phyloP scores from a whole-genome alignment of 352 stramenopile genomes.

The Phytophthora palmivora region DNA sequence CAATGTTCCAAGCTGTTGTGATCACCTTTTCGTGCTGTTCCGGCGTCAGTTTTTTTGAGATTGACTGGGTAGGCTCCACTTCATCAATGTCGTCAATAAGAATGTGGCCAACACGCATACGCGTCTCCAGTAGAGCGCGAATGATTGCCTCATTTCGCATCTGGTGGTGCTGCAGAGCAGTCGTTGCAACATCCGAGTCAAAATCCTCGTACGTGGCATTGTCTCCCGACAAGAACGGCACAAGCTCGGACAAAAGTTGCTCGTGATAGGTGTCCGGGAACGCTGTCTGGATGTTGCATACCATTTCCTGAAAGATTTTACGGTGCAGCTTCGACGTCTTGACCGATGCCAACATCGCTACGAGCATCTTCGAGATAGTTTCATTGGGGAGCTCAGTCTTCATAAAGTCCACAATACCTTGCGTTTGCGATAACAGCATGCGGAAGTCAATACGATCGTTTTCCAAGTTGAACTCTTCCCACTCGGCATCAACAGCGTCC shows the following conservation, averaged over 20 bases:
- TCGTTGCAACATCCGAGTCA: constrained; percentile 64
- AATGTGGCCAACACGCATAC: constrained; percentile 87
- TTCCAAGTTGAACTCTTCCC: constrained; percentile 87
- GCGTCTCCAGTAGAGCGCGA: constrained; percentile 76
- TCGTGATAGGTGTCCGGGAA: constrained; percentile 75
- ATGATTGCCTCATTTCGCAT: constrained; percentile 85
- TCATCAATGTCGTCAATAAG: constrained; percentile 86
- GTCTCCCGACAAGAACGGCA: constrained; percentile 84
- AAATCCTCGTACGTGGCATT: constrained; percentile 81
- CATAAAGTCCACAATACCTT: constrained; percentile 70
- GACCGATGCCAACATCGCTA: constrained; percentile 83
- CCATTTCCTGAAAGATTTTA: constrained; percentile 91
- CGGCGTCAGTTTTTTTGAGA: constrained; percentile 63
- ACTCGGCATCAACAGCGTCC: constrained; percentile 78
- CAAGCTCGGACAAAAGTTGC: constrained; percentile 63
- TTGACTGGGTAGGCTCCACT: constrained; percentile 63
- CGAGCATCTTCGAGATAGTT: constrained; percentile 86
- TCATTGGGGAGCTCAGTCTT: constrained; percentile 71
- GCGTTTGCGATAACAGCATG: constrained; percentile 73
- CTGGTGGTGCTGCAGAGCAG: constrained; percentile 77
- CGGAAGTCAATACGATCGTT: constrained; percentile 89
- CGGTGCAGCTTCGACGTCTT: constrained; percentile 88
- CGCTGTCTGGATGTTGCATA: constrained; percentile 85
- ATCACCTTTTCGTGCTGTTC: constrained; percentile 82
- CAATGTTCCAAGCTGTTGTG: constrained; percentile 87